Evolutionary conservation across 2,329 filamentous ascomycete genomes (phyloP), one percentile per base, ranked within the genome.

Genomic region (Pyricularia grisea): DNA sequence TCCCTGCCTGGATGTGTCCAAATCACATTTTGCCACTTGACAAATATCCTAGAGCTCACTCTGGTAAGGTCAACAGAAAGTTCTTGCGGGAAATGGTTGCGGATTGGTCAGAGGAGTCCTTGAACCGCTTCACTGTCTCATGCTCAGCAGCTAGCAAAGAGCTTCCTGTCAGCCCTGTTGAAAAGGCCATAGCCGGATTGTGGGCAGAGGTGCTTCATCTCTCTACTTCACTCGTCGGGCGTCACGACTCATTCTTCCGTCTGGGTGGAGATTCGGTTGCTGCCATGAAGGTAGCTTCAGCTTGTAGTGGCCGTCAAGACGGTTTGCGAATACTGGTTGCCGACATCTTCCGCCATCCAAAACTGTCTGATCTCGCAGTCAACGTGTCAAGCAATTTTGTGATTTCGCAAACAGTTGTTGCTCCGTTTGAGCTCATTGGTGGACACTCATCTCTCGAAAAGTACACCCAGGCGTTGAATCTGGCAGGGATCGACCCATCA

Each of bases 221-320:
- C 3, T 20, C 64, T 10, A 4, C 31, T 12, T 23, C 64, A 7
- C 25, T 28, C 2, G 0, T 73, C 42, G 67, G 70, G 31, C 33
- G 30, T 11, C 12, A 68, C 7, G 73, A 75, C 60, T 73, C 71
- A 69, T 78, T 78, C 69, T 73, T 78, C 67, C 68, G 69, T 5
- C 65, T 77, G 3, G 76, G 77, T 0, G 77, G 77, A 3, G 73
- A 77, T 67, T 78, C 76, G 0, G 70, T 77, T 23, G 64, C 65
- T 2, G 75, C 75, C 4, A 76, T 76, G 69, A 68, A 68, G 6
- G 61, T 76, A 2, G 72, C 73, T 2, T 68, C 71, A 9, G 64
- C 30, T 0, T 73, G 74, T 17, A 31, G 17, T 27, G 11, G 20
- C 0, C 69, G 72, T 12, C 55, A 71, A n/a, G 23, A 20, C 3